phyloP scores from a whole-genome alignment of 148 eudicot genomes.

The Amaranthus hypochondriacus region DNA sequence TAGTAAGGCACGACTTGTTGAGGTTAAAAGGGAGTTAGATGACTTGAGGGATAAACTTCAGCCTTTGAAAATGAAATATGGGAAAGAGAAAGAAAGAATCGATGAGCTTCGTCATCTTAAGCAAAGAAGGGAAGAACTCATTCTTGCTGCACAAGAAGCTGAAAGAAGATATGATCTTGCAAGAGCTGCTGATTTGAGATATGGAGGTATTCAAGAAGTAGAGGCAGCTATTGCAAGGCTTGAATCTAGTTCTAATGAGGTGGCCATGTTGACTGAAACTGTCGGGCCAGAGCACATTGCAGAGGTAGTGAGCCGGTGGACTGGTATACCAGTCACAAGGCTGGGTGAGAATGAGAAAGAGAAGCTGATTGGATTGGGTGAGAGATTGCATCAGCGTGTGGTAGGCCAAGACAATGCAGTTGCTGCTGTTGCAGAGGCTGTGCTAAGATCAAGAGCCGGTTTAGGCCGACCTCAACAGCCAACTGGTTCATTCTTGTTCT shows the following conservation, averaged over 20 bases:
- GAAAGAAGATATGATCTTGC: conserved; percentile 75
- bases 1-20: conserved; percentile 78
- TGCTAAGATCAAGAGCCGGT: conserved; percentile 48
- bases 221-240: conserved; percentile 54
- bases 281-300: conserved; percentile 91
- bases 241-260: conserved; percentile 43
- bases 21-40: conserved; percentile 66
- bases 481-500: conserved; percentile 43
- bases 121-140: conserved; percentile 69
- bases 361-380: conserved; percentile 61
- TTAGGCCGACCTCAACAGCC: conserved; percentile 49
- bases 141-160: conserved; percentile 58
- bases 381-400: conserved; percentile 40
- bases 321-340: conserved; percentile 81
- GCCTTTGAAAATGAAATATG: conserved; percentile 70
- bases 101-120: conserved; percentile 72
- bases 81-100: conserved; percentile 74
- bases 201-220: conserved; percentile 70
- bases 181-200: conserved; percentile 68
- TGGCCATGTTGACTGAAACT: conserved; percentile 61
- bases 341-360: conserved; percentile 80
- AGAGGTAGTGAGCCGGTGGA: conserved; percentile 84
- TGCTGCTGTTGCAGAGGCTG: conserved; percentile 47
- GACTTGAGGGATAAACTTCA: conserved; percentile 79
- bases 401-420: conserved; percentile 48